phyloP scores from a whole-genome alignment of 257 asterid genomes.

The Jaltomata sinuosa region DNA sequence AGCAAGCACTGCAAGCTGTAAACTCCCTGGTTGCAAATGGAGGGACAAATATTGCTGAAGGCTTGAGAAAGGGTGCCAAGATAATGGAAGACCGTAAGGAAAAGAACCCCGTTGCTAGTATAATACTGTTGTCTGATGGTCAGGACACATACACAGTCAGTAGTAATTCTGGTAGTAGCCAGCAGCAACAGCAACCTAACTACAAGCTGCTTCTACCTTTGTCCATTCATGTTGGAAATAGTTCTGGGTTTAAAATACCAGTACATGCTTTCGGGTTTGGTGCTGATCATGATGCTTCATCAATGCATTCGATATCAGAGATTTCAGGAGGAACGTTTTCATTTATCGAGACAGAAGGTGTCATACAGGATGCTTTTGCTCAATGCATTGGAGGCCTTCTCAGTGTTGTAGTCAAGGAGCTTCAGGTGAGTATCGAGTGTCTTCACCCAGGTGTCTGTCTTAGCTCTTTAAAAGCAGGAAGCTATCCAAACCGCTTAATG shows the following conservation, averaged over 20 bases:
- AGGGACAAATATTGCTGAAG: constrained; percentile 96
- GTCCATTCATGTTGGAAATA: constrained; percentile 44
- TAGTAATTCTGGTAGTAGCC: constrained; percentile 18
- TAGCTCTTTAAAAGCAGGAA: constrained; percentile 62
- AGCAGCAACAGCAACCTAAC: constrained; percentile 26
- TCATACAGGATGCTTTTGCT: constrained; percentile 97
- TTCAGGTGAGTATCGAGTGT: constrained; percentile 47
- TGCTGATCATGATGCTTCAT: constrained; percentile 75
- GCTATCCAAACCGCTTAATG: constrained; percentile 43
- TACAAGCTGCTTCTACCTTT: constrained; percentile 69
- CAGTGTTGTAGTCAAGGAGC: constrained; percentile 84
- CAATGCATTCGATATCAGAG: constrained; percentile 94
- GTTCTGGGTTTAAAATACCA: constrained; percentile 55
- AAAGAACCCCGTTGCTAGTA: constrained; percentile 78
- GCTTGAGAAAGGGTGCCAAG: constrained; percentile 87
- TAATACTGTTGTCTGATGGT: constrained; percentile 85
- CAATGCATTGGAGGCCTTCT: constrained; percentile 97
- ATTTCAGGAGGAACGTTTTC: constrained; percentile 95
- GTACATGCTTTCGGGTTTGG: constrained; percentile 96
- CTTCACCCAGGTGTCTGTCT: constrained; percentile 43
- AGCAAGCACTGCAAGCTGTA: constrained; percentile 82
- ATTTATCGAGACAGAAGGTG: constrained; percentile 89
- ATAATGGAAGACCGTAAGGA: constrained; percentile 80
- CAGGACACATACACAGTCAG: constrained; percentile 89
- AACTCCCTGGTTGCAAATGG: constrained; percentile 88